Evolutionary conservation across 2,329 filamentous ascomycete species (phyloP), one percentile per base, ranked within the genome.

Genomic region (Westerdykella aurantiaca): DNA sequence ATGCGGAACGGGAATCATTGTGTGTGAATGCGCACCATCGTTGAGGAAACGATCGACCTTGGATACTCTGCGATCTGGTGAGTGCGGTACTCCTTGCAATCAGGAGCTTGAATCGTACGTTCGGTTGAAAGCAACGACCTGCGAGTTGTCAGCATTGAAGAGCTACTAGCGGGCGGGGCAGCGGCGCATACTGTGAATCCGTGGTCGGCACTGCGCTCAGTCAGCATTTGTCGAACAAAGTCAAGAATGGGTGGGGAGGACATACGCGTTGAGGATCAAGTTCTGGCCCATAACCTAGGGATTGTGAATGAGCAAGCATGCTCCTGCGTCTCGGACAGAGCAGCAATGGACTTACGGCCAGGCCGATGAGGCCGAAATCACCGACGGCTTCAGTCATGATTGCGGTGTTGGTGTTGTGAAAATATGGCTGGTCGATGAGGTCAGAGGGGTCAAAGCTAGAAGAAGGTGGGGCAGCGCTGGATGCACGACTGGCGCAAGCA

Each of bases 11-110:
- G 3, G 9, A 16, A 13, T 12, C 7, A 18, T 9, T 14, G 38
- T 48, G 38, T 48, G 11, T 10, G 7, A 29, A 29, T 9, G 17
- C 46, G 40, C 64, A 65, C 64, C 64, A 74, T 95, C 91, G 56
- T 78, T 84, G 59, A 95, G 76, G 82, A 95, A 95, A 61, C 80
- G 80, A 78, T 97, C 90, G 72, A 98, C 93, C 83, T 98, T 98
- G 74, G 88, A 82, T 61, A 96, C 88, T 62, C 62, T 66, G 43
- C 37, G 23, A 25, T 37, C 14, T 48, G 50, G 53, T 66, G 45
- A 66, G 58, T 59, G 22, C 31, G 41, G 38, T 18, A 37, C 38
- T 38, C 35, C 55, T 55, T 55, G 22, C 33, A 33, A 44, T 9
- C 25, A 1, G 21, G 38, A 16, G 17, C n/a, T 18, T 17, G 33